Conservation (phyloP, 73 alveolate species). For the Uronychia setigera region DNA sequence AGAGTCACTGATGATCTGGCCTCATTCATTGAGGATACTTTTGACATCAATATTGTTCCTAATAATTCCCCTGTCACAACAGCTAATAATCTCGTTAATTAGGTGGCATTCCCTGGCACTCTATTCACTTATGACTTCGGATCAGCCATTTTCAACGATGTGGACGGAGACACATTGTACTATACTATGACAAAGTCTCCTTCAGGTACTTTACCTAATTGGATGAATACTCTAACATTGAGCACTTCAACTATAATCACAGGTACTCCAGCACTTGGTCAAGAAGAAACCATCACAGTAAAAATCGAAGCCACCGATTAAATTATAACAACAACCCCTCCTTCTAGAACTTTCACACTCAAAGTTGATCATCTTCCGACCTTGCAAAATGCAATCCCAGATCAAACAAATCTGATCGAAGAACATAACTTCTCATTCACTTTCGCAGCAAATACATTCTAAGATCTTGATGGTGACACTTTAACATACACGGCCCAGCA, state of each 20-base stretch:
- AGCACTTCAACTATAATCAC: background rate
- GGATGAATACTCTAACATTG: background rate
- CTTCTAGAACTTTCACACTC: background rate
- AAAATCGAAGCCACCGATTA: constrained; percentile 17
- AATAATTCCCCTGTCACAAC: background rate
- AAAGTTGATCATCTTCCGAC: background rate
- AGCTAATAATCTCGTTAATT: background rate
- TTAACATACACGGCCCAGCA: background rate
- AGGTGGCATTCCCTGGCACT: background rate
- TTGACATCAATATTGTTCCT: background rate
- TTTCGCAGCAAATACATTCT: background rate
- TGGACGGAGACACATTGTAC: constrained; percentile 9
- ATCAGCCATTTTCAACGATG: background rate
- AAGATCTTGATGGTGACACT: constrained; percentile 11
- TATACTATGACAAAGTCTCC: background rate
- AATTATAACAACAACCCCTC: constrained; percentile 1
- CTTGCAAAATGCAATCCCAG: background rate
- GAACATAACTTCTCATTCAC: background rate
- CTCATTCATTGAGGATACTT: background rate
- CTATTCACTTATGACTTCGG: background rate
- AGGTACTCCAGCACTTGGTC: background rate
- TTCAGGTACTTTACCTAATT: background rate
- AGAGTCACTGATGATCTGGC: constrained; percentile 7
- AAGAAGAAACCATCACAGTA: background rate
- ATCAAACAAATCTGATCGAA: background rate